Conservation (phyloP, 352 stramenopile genomes). For the Aphanomyces cochlioides region DNA sequence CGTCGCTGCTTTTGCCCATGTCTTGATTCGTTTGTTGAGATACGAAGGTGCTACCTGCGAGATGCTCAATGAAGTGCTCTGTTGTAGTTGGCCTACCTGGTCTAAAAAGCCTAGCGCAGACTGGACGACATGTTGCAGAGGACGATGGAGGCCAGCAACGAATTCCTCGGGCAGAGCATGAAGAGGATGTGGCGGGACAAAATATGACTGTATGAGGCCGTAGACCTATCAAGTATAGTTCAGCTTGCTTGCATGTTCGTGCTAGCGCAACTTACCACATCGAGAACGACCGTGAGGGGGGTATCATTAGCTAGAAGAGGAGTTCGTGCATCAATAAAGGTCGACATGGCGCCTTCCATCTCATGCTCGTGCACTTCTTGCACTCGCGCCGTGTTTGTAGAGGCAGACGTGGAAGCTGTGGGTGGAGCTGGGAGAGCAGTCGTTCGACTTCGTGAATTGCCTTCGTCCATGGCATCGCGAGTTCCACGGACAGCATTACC, state of each 20-base stretch:
- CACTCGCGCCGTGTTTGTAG: too few relatives aligned
- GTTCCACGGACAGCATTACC: neutral
- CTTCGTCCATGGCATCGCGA: neutral
- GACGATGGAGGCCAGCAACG: neutral
- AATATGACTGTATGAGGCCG: neutral
- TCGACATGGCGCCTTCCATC: neutral
- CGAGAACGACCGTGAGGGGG: neutral
- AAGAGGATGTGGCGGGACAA: neutral
- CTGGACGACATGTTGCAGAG: constrained; percentile 1
- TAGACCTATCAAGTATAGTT: neutral
- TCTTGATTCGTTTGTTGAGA: neutral
- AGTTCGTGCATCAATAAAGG: neutral
- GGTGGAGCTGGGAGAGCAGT: neutral
- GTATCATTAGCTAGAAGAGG: neutral
- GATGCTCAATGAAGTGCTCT: neutral
- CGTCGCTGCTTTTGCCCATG: constrained; percentile 9
- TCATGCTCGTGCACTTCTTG: neutral
- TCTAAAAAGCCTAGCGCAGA: neutral
- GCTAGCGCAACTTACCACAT: neutral
- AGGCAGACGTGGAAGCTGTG: neutral
- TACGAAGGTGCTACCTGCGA: neutral
- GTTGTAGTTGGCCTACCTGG: neutral
- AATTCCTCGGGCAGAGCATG: constrained; percentile 1
- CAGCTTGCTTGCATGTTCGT: too few relatives aligned
- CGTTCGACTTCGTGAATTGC: too few relatives aligned